Evolutionary conservation across 768 basidiomycete genomes (phyloP), one percentile per base, ranked within the genome.

Genomic region (Boletus subcaerulescens): DNA sequence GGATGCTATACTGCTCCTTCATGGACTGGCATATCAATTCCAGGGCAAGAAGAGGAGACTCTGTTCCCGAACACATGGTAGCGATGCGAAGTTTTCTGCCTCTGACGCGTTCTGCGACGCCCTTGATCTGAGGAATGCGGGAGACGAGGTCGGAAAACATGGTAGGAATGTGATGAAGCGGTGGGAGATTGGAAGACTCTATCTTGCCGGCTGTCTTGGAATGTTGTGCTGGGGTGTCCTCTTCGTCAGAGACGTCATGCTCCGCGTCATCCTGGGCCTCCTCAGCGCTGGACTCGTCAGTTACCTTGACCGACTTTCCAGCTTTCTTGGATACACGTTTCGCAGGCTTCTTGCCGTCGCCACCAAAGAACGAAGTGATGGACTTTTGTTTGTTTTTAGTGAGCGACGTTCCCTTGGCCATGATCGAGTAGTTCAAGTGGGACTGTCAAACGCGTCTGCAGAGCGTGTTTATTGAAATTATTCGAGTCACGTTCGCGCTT

Each of bases 21-120:
- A 96, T 81, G 5, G 87, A 82, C 55, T 87, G 83, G 53, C 86
- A 85, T 43, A 97, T 91, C 56, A 95, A 74, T 31, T 90, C 87
- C 44, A 98, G 77, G 14, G 95, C 95, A 35, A 97, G 84, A 22
- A 98, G 80, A 48, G 95, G 95, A 2, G 92, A 93, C 66, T 98
- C 95, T 7, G 95, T 98, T 24, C 95, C 95, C 40, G 93, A 96
- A 72, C 89, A 97, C 95, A 98, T 98, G 12, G 95, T 98, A 5
- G 93, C 95, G 55, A 98, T 83, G 70, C 93, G 89, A 68, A 98
- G 76, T 64, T 89, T 93, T 55, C 93, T 82, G 3, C 93, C 93
- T 54, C 79, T 71, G 45, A 91, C 73, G 43, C 77, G 85, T 60
- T 85, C 77, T 17, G 81, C 86, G 40, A 91, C 84, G 2, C 74